Evolutionary conservation across 306 rosid genomes (phyloP), one percentile per base, ranked within the genome.

Genomic region (Trichosanthes truncata): DNA sequence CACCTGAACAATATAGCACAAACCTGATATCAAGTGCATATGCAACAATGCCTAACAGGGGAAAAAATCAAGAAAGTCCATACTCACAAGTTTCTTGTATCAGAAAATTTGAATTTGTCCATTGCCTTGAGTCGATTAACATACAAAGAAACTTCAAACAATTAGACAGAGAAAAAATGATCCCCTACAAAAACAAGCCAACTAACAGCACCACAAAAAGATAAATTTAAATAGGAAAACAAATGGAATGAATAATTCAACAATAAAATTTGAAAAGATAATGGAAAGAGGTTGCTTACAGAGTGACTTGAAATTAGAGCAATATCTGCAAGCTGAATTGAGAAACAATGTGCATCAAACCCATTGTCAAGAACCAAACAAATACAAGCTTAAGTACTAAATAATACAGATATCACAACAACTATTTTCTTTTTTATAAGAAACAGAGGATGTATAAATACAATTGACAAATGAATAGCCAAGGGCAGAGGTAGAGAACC

Each of bases 51-150:
- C 12, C 81, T 79, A 13, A 36, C 81, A 17, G 46, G 49, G 82
- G 12, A 33, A 76, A 40, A 76, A 20, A 71, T 72, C 51, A 82
- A 78, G 31, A 23, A 23, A 78, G 57, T 40, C n/a, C 71, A 76
- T 74, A 89, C 97, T 89, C 76, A 93, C 96, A 83, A 83, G 87
- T 77, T 88, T 41, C 86, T 82, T 67, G 92, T 88, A 82, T 93
- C 89, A 43, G 87, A 38, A 69, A 93, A 88, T 85, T 90, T 90
- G 89, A 84, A 89, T 33, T 79, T 79, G 56, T 81, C 90, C 82
- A 18, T 83, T 66, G 67, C 84, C 93, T 92, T 81, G 81, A 79
- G 82, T 78, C 72, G 41, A 73, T 66, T 61, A 79, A 74, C 76
- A 78, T 71, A 82, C 72, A 80, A 76, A 79, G 78, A 45, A 63